phyloP scores from a whole-genome alignment of 163 green algal species.

The Chlorella variabilis region DNA sequence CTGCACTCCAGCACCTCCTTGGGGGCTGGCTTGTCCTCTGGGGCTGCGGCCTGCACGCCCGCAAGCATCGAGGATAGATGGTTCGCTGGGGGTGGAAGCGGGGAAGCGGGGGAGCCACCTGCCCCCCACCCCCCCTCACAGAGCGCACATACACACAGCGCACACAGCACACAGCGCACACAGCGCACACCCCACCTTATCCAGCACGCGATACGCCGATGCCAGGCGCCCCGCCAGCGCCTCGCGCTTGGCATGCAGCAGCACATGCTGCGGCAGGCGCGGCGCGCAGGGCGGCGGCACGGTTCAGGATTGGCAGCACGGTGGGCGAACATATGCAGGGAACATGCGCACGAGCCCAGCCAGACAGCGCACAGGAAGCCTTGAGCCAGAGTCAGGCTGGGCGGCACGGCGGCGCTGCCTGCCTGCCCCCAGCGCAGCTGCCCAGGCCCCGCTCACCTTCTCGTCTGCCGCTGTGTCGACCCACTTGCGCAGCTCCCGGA shows the following conservation, averaged over 20 bases:
- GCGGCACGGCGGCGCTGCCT: no score
- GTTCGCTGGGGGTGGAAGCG: no score
- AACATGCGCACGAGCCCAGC: neutral
- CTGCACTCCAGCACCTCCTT: conserved; percentile 50
- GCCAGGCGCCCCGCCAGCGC: conserved; percentile 46
- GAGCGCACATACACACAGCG: no score
- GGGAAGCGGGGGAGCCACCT: neutral
- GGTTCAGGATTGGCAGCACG: neutral
- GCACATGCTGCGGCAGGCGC: conserved; percentile 39
- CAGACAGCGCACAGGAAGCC: no score
- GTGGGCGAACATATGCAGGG: no score
- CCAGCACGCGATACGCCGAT: conserved; percentile 49
- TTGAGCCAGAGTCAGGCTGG: no score
- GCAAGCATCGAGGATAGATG: neutral
- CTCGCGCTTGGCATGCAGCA: conserved; percentile 73
- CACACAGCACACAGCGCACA: no score
- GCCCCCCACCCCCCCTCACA: no score
- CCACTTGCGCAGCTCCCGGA: conserved; percentile 70
- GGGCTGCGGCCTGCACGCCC: conserved; percentile 13
- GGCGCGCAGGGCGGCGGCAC: neutral
- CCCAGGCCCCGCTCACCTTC: conserved; percentile 14
- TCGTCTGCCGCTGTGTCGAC: conserved; percentile 66
- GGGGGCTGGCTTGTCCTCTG: conserved; percentile 46
- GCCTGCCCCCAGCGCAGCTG: no score
- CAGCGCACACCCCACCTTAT: conserved; percentile 57